A percentile compares a stretch with the other conserved stretches of the same genome.
Evolutionary conservation across 2,329 filamentous ascomycete species (phyloP).

Genomic region (Blumeriella jaapii): DNA sequence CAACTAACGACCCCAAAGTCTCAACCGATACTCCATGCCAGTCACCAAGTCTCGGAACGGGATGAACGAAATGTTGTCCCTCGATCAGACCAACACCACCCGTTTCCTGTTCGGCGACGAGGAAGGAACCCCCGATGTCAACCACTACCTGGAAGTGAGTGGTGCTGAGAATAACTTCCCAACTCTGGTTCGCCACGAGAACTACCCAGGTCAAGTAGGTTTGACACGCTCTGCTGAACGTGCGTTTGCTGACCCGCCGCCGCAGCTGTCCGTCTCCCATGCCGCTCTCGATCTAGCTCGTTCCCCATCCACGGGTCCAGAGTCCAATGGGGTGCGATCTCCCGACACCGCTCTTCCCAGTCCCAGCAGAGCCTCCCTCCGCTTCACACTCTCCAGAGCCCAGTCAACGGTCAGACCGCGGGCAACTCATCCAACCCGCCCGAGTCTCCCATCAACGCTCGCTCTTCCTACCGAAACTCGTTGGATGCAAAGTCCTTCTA

Average conservation of each 20-base stretch:
- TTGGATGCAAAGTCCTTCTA: slow-evolving; percentile 38
- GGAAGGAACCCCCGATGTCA: slow-evolving; percentile 47
- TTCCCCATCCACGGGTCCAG: slow-evolving; percentile 53
- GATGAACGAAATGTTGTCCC: slow-evolving; percentile 49
- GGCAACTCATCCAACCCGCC: slow-evolving; percentile 25
- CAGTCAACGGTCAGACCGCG: slow-evolving; percentile 25
- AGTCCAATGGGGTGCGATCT: slow-evolving; percentile 30
- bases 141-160: slow-evolving; percentile 58
- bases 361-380: slow-evolving; percentile 36
- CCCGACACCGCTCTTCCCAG: slow-evolving; percentile 23
- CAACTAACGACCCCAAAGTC: slow-evolving; percentile 36
- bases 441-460: slow-evolving; percentile 35
- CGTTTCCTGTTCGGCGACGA: slow-evolving; percentile 81
- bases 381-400: slow-evolving; percentile 19
- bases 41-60: slow-evolving; percentile 61
- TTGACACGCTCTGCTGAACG: background rate
- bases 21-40: slow-evolving; percentile 91
- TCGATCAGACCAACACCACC: slow-evolving; percentile 77
- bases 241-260: slow-evolving; percentile 30
- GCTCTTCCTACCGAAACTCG: slow-evolving; percentile 44
- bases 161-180: slow-evolving; percentile 78
- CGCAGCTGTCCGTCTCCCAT: slow-evolving; percentile 68
- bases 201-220: slow-evolving; percentile 26
- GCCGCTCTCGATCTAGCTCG: slow-evolving; percentile 71
- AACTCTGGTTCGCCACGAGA: slow-evolving; percentile 60